Conservation (phyloP, 805 yeast species). For the Hemisphaericaspora nanyangensis region DNA sequence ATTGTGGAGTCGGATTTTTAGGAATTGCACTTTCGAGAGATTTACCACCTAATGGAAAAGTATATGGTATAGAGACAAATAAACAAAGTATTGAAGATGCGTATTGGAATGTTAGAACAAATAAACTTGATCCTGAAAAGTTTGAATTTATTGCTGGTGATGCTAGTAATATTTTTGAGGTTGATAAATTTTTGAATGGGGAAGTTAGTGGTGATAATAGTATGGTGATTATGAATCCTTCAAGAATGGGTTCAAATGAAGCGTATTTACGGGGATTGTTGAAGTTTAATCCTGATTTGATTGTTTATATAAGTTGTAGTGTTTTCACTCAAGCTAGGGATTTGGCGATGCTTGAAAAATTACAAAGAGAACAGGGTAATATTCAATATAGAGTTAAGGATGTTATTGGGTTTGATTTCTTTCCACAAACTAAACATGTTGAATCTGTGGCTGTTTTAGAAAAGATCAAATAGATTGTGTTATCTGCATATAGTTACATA, state of each 20-base stretch:
- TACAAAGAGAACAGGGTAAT: slow-evolving; percentile 12
- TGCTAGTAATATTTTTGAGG: slow-evolving; percentile 33
- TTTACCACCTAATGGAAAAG: slow-evolving; percentile 25
- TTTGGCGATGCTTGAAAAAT: slow-evolving; percentile 23
- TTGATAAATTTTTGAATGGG: slow-evolving; percentile 19
- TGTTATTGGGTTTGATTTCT: slow-evolving; percentile 42
- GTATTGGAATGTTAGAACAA: slow-evolving; percentile 34
- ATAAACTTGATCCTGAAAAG: slow-evolving; percentile 27
- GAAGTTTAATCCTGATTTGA: slow-evolving; percentile 32
- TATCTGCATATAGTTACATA: too few relatives aligned
- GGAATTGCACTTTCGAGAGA: slow-evolving; percentile 33
- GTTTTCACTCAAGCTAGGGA: slow-evolving; percentile 46
- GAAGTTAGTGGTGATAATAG: slow-evolving; percentile 28
- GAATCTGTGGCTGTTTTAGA: slow-evolving; percentile 51
- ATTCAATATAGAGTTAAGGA: slow-evolving; percentile 18
- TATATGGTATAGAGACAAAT: slow-evolving; percentile 41
- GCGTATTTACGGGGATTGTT: slow-evolving; percentile 33
- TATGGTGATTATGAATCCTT: slow-evolving; percentile 43
- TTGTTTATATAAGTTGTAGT: slow-evolving; percentile 43
- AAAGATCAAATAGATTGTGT: background rate
- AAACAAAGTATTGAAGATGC: slow-evolving; percentile 31
- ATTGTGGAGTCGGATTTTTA: slow-evolving; percentile 46
- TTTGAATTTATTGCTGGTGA: slow-evolving; percentile 34
- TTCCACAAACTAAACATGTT: slow-evolving; percentile 58
- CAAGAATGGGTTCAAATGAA: slow-evolving; percentile 38